Evolutionary conservation across 805 yeast genomes (phyloP).

Genomic region (Saccharomyces jurei): DNA sequence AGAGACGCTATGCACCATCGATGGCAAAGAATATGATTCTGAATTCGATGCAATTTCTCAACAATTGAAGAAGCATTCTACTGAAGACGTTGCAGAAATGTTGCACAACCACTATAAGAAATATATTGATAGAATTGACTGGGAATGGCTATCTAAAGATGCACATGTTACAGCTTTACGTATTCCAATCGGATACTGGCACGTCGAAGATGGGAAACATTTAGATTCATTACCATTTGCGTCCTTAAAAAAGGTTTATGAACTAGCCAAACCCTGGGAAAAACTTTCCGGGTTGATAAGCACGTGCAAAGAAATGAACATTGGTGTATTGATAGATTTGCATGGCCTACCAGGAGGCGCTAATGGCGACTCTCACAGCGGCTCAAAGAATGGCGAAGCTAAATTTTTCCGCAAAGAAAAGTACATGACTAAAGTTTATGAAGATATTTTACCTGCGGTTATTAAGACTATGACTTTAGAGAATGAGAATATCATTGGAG

Average conservation of each 20-base stretch:
- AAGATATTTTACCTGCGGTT: constrained; percentile 48
- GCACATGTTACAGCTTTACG: constrained; percentile 71
- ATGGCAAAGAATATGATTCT: constrained; percentile 36
- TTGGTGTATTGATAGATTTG: constrained; percentile 72
- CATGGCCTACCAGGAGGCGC: constrained; percentile 95
- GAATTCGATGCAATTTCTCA: constrained; percentile 69
- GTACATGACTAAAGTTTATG: constrained; percentile 37
- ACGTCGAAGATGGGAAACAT: constrained; percentile 55
- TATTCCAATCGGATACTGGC: constrained; percentile 90
- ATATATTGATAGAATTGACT: constrained; percentile 62
- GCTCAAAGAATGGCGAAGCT: constrained; percentile 36
- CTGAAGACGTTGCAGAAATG: constrained; percentile 43
- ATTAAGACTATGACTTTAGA: constrained; percentile 45
- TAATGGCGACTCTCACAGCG: constrained; percentile 78
- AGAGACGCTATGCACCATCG: background rate
- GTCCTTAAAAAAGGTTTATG: constrained; percentile 46
- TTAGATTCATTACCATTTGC: constrained; percentile 54
- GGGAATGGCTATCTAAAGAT: constrained; percentile 60
- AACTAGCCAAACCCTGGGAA: constrained; percentile 57
- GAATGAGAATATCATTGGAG: constrained; percentile 65
- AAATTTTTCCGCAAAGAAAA: constrained; percentile 35
- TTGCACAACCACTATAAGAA: constrained; percentile 59
- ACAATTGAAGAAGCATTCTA: constrained; percentile 41
- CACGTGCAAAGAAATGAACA: constrained; percentile 52
- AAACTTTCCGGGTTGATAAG: constrained; percentile 47